phyloP scores from a whole-genome alignment of 78 protist species.

The Tieghemostelium lacteum region DNA sequence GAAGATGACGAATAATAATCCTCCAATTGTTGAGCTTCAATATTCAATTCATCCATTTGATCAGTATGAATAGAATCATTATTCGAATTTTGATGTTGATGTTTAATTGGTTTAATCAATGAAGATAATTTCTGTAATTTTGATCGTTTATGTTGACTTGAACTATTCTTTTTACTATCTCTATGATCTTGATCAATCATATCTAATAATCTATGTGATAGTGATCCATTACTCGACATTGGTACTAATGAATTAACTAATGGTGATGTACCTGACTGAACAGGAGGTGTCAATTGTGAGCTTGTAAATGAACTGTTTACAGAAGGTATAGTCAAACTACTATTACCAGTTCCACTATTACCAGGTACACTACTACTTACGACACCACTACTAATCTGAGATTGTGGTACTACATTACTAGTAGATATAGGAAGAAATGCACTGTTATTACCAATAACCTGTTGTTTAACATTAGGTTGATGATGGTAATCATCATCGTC shows the following conservation, averaged over 20 bases:
- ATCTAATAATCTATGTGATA: not conserved
- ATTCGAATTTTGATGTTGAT: not conserved
- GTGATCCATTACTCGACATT: not conserved
- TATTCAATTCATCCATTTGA: not conserved
- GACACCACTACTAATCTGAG: not conserved
- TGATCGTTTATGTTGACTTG: constrained; percentile 16
- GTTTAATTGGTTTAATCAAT: constrained; percentile 63
- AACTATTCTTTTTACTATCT: not conserved
- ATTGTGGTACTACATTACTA: not conserved
- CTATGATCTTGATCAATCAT: not conserved
- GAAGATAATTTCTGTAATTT: constrained; percentile 65
- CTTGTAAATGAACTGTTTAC: not conserved
- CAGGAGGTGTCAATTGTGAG: not conserved
- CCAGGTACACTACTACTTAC: not conserved
- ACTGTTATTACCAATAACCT: not conserved
- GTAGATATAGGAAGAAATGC: not conserved
- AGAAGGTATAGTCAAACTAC: not conserved
- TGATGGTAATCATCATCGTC: constrained; percentile 41
- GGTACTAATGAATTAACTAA: not conserved
- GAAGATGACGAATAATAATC: constrained; percentile 7
- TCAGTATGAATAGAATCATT: no score
- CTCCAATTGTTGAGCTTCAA: not conserved
- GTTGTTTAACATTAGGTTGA: constrained; percentile 6
- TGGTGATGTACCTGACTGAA: not conserved
- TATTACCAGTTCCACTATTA: not conserved